Evolutionary conservation across 352 stramenopile species (phyloP), one percentile per base, ranked within the genome.

Genomic region (Globisporangium echinulatum): DNA sequence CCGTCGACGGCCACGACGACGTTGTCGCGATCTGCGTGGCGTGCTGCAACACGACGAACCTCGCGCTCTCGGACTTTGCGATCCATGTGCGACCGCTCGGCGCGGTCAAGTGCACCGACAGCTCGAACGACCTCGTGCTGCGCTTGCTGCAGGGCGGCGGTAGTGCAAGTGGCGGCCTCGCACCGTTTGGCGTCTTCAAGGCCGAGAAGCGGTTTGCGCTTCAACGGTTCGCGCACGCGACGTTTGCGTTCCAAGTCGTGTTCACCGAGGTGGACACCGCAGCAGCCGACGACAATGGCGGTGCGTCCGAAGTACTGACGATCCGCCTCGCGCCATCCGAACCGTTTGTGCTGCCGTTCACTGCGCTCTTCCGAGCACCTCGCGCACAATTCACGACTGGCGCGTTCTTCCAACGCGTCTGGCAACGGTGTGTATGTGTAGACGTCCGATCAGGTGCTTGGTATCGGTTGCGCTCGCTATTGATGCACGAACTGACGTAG

Each of bases 11-110:
- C 19, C 72, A 77, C 11, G 77, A 88, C 58, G 72, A 90, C 7
- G 61, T 79, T 3, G 53, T 92, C 10, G 60, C 67, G 25, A 57
- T 92, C 0, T 68, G 67, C 5, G 57, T 94, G 11, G 75, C 66
- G 7, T 86, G 71, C 57, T 87, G 74, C 66, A 94, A 94, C 54
- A 71, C 85, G 37, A 89, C 69, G 54, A 90, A 71, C 44, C 58
- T 89, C 9, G 8, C 80, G 0, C 66, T 91, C 3, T 77, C 52
- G 39, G 79, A 88, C 43, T 82, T 93, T 58, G 78, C 86, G 68
- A 69, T 93, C 55, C 74, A 77, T 4, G 70, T 92, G 50, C 76
- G 66, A 4, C 63, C 76, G 4, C 52, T 79, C 14, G 77, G 74
- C 2, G 64, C 72, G 3, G 69, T 78, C 19, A 74, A 77, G 38